Evolutionary conservation across 164 flowering plant species (phyloP).

Genomic region (Berberis thunbergii): DNA sequence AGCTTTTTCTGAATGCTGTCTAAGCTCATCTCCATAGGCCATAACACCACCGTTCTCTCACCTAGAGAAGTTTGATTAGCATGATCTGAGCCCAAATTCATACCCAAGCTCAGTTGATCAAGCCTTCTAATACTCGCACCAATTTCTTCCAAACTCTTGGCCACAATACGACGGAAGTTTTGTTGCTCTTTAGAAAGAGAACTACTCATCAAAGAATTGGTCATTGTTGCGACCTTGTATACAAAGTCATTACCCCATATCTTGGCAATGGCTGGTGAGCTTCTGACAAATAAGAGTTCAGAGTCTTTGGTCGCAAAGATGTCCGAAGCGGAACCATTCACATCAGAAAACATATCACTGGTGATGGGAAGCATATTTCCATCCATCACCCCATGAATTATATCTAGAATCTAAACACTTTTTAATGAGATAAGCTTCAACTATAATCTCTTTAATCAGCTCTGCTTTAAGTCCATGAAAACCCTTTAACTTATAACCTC

Average conservation of each 20-base stretch:
- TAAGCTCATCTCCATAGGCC: neutral
- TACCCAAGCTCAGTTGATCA: slow-evolving; percentile 25
- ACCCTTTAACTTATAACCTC: slow-evolving; percentile 14
- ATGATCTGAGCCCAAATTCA: neutral
- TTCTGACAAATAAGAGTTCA: slow-evolving; percentile 33
- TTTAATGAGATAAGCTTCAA: slow-evolving; percentile 37
- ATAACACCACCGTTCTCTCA: neutral
- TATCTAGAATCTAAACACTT: slow-evolving; percentile 39
- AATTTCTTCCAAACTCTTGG: slow-evolving; percentile 29
- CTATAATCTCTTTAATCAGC: slow-evolving; percentile 33
- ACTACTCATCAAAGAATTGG: slow-evolving; percentile 14
- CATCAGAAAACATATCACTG: slow-evolving; percentile 18
- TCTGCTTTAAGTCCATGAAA: slow-evolving; percentile 21
- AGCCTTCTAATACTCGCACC: slow-evolving; percentile 25
- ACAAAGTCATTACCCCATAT: slow-evolving; percentile 41
- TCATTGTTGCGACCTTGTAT: slow-evolving; percentile 18
- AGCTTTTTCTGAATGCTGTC: slow-evolving; percentile 1
- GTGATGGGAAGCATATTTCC: slow-evolving; percentile 39
- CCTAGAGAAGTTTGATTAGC: neutral
- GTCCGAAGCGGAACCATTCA: slow-evolving; percentile 19
- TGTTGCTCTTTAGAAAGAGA: slow-evolving; percentile 11
- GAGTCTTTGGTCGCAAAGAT: slow-evolving; percentile 30
- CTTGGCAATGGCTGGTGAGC: slow-evolving; percentile 33
- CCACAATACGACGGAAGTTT: slow-evolving; percentile 23
- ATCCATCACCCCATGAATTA: slow-evolving; percentile 39